Base-by-base conservation (phyloP, 257 asterid species). In the Ligustrum vulgare region DNA sequence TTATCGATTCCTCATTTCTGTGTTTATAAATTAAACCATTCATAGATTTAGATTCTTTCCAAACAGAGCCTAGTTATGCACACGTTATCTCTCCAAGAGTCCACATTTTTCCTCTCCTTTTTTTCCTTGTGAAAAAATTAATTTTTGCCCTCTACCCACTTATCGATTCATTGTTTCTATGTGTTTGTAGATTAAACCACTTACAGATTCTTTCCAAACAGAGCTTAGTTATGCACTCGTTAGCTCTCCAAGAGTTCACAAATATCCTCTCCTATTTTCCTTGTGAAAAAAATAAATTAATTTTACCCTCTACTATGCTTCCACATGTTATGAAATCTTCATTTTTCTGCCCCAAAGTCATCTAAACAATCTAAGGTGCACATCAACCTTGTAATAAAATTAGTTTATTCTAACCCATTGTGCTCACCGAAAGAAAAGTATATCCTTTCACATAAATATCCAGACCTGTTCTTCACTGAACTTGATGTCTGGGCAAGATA, bases 381-480 rank as follows among this genome's bases (percentile, higher is more conserved):
- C 6, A 43, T 39, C 23, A 28, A 22, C 8, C n/a, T 39, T 41
- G 41, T n/a, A 43, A 67, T 45, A 20, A 66, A 72, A 15, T 56
- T 33, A 33, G 20, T 18, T 67, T 35, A 32, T 32, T 22, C 67
- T 60, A 23, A 60, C 11, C 34, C 33, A 60, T 2, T 60, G 20
- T 11, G 28, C 76, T n/a, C 31, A 54, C 56, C 23, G 6, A 58
- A 65, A 65, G 37, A 35, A 15, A 47, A 78, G 66, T 12, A 32
- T 11, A 73, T 67, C n/a, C 35, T 67, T 33, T 7, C 41, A 67
- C 20, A 25, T 22, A 73, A 51, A 32, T 54, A 22, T 45, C 35
- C 78, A 66, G 84, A 95, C 99, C 99, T 95, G 99, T 39, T 97
- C 83, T 86, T 93, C 92, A 23, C 89, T 86, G 83, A 95, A 95